Percentiles rank a stretch among this genome's conserved stretches.
Evolutionary conservation across 805 yeast species (phyloP).

Genomic region (Sungouiozyma ichnusensis): DNA sequence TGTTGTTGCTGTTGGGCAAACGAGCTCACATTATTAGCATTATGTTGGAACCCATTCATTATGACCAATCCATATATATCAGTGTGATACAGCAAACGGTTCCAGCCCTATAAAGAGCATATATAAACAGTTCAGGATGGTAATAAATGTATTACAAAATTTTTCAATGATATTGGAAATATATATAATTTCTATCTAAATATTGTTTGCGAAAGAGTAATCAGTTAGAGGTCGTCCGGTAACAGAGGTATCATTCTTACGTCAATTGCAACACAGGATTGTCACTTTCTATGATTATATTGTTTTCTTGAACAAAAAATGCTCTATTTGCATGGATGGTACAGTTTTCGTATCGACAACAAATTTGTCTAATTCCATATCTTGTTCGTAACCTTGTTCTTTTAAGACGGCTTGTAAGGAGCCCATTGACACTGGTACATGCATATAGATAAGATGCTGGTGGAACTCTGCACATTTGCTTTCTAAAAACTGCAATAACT

Average conservation of each 20-base stretch:
- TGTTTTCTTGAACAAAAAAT: background rate
- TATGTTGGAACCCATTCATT: background rate
- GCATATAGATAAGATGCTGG: slow-evolving; percentile 39
- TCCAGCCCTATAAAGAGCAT: no score
- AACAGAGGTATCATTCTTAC: no score
- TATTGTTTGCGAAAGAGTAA: no score
- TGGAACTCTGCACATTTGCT: slow-evolving; percentile 39
- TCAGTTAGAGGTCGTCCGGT: no score
- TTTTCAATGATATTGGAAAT: background rate
- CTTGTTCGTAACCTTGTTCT: slow-evolving; percentile 38
- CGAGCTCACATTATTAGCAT: slow-evolving; percentile 12
- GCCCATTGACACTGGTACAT: slow-evolving; percentile 38
- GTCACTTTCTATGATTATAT: background rate
- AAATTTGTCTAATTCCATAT: slow-evolving; percentile 4
- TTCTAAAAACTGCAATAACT: slow-evolving; percentile 46
- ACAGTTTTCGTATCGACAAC: background rate
- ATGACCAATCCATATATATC: background rate
- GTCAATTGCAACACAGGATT: background rate
- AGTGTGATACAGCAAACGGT: no score
- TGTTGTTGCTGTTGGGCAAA: slow-evolving; percentile 2
- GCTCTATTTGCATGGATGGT: background rate
- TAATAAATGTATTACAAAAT: background rate
- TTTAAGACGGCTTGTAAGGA: slow-evolving; percentile 42
- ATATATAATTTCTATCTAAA: no score
- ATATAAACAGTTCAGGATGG: no score